phyloP scores from a whole-genome alignment of 441 rosid species.

The Gossypium gossypioides region DNA sequence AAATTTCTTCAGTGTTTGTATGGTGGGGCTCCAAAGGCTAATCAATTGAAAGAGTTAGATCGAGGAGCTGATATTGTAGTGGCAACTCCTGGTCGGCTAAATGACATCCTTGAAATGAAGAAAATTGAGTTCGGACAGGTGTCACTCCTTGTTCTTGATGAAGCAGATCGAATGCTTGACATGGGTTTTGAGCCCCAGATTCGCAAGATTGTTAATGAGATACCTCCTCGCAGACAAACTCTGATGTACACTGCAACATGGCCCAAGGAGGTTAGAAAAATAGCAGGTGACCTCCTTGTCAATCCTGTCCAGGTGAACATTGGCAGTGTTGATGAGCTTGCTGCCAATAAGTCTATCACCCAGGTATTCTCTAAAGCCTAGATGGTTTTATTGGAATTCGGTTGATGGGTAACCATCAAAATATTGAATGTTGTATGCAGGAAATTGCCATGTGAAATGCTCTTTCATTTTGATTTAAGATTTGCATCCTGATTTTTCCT shows the following conservation, averaged over 20 bases:
- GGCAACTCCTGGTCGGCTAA: slow-evolving; percentile 95
- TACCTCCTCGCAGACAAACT: slow-evolving; percentile 81
- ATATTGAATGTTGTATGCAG: not conserved
- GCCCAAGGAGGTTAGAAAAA: slow-evolving; percentile 94
- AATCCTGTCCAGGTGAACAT: slow-evolving; percentile 93
- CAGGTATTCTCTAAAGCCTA: slow-evolving; percentile 41
- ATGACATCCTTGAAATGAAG: slow-evolving; percentile 84
- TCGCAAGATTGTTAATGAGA: slow-evolving; percentile 86
- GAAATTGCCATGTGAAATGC: not conserved
- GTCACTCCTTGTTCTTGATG: slow-evolving; percentile 87
- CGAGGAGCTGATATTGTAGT: slow-evolving; percentile 91
- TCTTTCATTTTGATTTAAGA: not conserved
- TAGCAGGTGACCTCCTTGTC: slow-evolving; percentile 80
- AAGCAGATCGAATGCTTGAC: slow-evolving; percentile 97
- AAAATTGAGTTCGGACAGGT: slow-evolving; percentile 68
- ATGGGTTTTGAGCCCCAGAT: slow-evolving; percentile 99
- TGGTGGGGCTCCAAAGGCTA: slow-evolving; percentile 94
- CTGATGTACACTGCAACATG: slow-evolving; percentile 95
- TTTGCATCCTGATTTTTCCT: not conserved
- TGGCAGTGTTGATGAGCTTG: slow-evolving; percentile 88
- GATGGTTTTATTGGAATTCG: not conserved
- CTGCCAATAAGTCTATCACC: slow-evolving; percentile 87
- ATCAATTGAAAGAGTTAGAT: slow-evolving; percentile 71
- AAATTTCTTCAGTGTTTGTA: slow-evolving; percentile 61
- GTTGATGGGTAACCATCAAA: not conserved